Conservation (phyloP, 1,284 basidiomycete genomes). For the Polyporus tsugae region DNA sequence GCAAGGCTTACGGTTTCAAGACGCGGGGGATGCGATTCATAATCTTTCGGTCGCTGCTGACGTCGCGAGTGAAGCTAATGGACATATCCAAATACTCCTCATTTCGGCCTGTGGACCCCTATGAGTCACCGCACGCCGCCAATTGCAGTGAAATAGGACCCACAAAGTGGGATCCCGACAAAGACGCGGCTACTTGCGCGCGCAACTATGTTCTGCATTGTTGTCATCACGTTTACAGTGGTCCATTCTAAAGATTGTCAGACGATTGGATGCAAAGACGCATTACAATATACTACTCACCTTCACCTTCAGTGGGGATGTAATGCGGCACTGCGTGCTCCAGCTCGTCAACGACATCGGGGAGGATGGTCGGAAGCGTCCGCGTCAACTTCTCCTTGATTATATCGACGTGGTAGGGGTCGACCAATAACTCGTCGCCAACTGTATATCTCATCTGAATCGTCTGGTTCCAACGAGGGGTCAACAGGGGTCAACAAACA, state of each 20-base stretch:
- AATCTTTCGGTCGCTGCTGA: constrained; percentile 14
- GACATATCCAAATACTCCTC: constrained; percentile 31
- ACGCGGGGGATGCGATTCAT: constrained; percentile 39
- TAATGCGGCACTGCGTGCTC: constrained; percentile 30
- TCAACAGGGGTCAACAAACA: neutral
- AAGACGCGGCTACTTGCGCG: constrained; percentile 40
- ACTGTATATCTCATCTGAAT: constrained; percentile 35
- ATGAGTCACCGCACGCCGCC: neutral
- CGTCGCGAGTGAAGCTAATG: constrained; percentile 20
- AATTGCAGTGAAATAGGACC: neutral
- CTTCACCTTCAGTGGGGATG: constrained; percentile 23
- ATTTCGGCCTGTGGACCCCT: constrained; percentile 32
- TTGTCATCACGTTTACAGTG: constrained; percentile 20
- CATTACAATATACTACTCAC: constrained; percentile 28
- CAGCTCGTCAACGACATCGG: constrained; percentile 41
- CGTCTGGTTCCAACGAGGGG: neutral
- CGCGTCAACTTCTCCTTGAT: constrained; percentile 39
- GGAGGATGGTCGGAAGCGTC: constrained; percentile 35
- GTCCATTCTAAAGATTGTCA: constrained; percentile 34
- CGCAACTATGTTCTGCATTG: constrained; percentile 36
- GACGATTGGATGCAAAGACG: neutral
- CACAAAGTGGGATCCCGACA: constrained; percentile 41
- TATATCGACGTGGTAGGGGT: constrained; percentile 40
- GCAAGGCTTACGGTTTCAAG: constrained; percentile 40
- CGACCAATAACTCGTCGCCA: constrained; percentile 32